Percentiles rank a stretch among this genome's conserved stretches.
These are phyloP conservation scores for Auricularia cornea DNA, from an alignment of 768 basidiomycete species.

Conservation along the genomic window DNA sequence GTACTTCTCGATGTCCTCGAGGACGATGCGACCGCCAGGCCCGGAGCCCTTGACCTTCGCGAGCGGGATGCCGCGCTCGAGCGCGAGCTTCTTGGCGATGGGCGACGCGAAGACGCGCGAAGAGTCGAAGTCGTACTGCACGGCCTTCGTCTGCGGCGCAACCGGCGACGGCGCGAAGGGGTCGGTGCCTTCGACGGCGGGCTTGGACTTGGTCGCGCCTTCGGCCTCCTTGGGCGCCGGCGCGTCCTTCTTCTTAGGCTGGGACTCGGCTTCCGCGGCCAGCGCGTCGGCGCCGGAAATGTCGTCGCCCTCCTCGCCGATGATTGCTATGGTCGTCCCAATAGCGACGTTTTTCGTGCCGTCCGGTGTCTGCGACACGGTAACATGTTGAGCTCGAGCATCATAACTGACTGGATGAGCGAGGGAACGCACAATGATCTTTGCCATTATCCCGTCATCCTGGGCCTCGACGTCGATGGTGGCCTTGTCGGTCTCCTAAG, in stretches of 20 bases:
- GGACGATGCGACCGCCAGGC: constrained; percentile 88
- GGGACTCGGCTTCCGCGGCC: constrained; percentile 48
- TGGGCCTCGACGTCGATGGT: constrained; percentile 99
- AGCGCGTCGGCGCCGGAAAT: constrained; percentile 71
- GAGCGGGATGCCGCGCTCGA: constrained; percentile 89
- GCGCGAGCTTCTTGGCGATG: constrained; percentile 92
- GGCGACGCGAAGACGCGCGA: constrained; percentile 92
- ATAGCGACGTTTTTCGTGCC: constrained; percentile 84
- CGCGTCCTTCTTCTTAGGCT: constrained; percentile 28
- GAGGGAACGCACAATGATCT: constrained; percentile 73
- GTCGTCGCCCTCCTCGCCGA: constrained; percentile 95
- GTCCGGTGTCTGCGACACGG: constrained; percentile 50
- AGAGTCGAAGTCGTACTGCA: constrained; percentile 47
- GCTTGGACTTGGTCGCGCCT: constrained; percentile 25
- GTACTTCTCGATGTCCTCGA: constrained; percentile 90
- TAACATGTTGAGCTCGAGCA: not conserved
- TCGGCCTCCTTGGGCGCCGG: constrained; percentile 27
- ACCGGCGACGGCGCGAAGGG: constrained; percentile 24
- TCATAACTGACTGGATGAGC: not conserved
- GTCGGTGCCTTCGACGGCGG: constrained; percentile 23
- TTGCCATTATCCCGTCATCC: constrained; percentile 93
- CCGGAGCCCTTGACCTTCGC: constrained; percentile 87
- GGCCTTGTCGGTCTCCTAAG: constrained; percentile 98
- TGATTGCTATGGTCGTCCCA: constrained; percentile 82
- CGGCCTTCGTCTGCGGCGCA: constrained; percentile 22